Evolutionary conservation across 257 asterid species (phyloP), one percentile per base, ranked within the genome.

Genomic region (Solanum dulcamara): DNA sequence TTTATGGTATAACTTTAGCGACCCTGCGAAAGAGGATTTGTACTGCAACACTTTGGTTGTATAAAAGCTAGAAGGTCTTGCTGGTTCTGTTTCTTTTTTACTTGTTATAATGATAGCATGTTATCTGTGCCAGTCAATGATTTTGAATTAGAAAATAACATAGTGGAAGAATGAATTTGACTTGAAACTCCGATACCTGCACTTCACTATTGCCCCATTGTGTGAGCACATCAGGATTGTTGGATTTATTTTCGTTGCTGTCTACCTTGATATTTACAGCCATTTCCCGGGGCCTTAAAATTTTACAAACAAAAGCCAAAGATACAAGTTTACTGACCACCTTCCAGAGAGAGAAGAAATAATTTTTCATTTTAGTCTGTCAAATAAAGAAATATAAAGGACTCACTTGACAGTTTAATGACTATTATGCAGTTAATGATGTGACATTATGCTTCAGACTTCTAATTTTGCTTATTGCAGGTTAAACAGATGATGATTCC

Each of bases 401-500:
- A 40, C 9, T 28, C 33, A 48, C 83, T 46, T 77, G 40, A 17
- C 42, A 24, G 83, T 48, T 77, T 46, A 77, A 17, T 28, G 10
- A 28, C 83, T 48, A 17, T 46, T 77, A 15, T 48, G 83, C 83
- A 53, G 70, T 15, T 80, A 18, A 81, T 86, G 80, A 84, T 83
- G 35, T 66, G 77, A 70, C 72, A 32, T 84, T 70, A 50, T 50
- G 84, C 81, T 72, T 72, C 72, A 85, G 71, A 51, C 85, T 44
- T 87, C 70, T 80, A 40, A 64, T 81, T 60, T 59, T 35, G 3
- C 20, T 35, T 68, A 12, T 71, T 90, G 92, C 98, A 96, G 99
- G 94, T 92, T 87, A 93, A 84, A 87, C 97, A 94, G 85, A 91
- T 90, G 93, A 87, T 91, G 74, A 92, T 96, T 88, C 98, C 98